A percentile compares a stretch with the other conserved stretches of the same genome.
Evolutionary conservation across 257 asterid genomes (phyloP).

Genomic region (Misopates orontium): DNA sequence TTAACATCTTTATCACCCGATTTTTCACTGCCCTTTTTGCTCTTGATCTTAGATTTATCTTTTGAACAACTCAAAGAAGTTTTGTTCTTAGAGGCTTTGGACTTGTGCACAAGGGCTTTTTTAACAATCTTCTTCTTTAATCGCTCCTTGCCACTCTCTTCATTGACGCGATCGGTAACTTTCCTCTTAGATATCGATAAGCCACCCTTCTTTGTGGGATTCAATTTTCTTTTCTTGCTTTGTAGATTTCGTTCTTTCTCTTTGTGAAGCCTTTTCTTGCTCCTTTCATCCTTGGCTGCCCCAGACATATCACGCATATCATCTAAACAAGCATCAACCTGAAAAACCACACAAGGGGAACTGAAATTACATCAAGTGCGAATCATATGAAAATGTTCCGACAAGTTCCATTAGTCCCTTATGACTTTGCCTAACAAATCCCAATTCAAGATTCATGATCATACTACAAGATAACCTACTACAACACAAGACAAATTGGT

Average conservation of each 20-base stretch:
- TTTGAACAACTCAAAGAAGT: slow-evolving; percentile 38
- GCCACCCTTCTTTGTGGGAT: slow-evolving; percentile 38
- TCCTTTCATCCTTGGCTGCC: slow-evolving; percentile 37
- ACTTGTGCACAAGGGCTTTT: slow-evolving; percentile 45
- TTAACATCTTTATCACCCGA: slow-evolving; percentile 36
- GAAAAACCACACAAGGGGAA: slow-evolving; percentile 24
- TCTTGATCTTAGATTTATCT: slow-evolving; percentile 26
- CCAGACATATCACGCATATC: slow-evolving; percentile 51
- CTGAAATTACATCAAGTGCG: slow-evolving; percentile 11
- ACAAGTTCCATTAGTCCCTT: slow-evolving; percentile 24
- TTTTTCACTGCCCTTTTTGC: slow-evolving; percentile 30
- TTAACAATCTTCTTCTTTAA: slow-evolving; percentile 48
- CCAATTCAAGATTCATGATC: slow-evolving; percentile 43
- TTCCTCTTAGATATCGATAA: slow-evolving; percentile 35
- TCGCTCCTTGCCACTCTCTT: slow-evolving; percentile 36
- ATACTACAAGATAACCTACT: slow-evolving; percentile 5
- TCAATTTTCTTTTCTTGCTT: slow-evolving; percentile 47
- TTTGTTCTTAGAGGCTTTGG: slow-evolving; percentile 48
- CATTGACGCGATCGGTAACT: slow-evolving; percentile 29
- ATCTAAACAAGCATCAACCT: slow-evolving; percentile 36
- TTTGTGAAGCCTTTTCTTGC: slow-evolving; percentile 29
- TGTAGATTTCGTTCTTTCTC: slow-evolving; percentile 41
- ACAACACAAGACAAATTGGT: slow-evolving; percentile 18
- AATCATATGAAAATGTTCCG: not conserved
- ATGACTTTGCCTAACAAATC: slow-evolving; percentile 32